phyloP scores from a whole-genome alignment of 495 filamentous ascomycete species.

The Letharia lupina region DNA sequence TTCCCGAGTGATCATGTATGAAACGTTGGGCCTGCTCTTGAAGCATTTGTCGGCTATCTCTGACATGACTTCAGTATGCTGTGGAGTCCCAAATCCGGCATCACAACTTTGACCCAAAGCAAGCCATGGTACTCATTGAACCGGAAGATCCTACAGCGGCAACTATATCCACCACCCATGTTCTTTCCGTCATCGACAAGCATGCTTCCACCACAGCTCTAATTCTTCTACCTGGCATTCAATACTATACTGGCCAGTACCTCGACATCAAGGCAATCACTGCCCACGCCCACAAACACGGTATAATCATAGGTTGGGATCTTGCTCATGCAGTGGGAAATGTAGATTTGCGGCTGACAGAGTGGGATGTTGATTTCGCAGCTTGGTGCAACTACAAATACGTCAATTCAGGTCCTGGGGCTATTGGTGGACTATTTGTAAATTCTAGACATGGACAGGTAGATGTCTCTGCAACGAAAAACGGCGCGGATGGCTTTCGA shows the following conservation, averaged over 20 bases:
- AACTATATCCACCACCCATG: conserved; percentile 59
- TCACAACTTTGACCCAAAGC: conserved; percentile 58
- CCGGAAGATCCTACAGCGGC: conserved; percentile 45
- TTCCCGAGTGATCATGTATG: conserved; percentile 88
- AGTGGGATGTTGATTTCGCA: conserved; percentile 93
- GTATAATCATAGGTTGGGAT: conserved; percentile 85
- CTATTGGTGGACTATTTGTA: conserved; percentile 80
- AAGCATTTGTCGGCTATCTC: neutral
- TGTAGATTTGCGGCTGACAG: conserved; percentile 71
- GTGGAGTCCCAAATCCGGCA: conserved; percentile 79
- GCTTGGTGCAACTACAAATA: conserved; percentile 99
- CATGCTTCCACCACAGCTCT: conserved; percentile 72
- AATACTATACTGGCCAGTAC: conserved; percentile 91
- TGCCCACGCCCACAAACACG: conserved; percentile 61
- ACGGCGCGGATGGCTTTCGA: conserved; percentile 35
- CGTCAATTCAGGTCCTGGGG: conserved; percentile 82
- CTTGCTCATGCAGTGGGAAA: conserved; percentile 93
- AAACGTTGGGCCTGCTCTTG: neutral
- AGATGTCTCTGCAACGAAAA: conserved; percentile 33
- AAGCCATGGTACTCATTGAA: conserved; percentile 68
- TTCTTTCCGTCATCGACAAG: conserved; percentile 64
- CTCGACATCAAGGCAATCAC: conserved; percentile 85
- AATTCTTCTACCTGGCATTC: conserved; percentile 79
- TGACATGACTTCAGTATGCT: conserved; percentile 56
- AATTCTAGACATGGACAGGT: conserved; percentile 62